Evolutionary conservation across 2,329 filamentous ascomycete species (phyloP).

Genomic region (Phialocephala subalpina): DNA sequence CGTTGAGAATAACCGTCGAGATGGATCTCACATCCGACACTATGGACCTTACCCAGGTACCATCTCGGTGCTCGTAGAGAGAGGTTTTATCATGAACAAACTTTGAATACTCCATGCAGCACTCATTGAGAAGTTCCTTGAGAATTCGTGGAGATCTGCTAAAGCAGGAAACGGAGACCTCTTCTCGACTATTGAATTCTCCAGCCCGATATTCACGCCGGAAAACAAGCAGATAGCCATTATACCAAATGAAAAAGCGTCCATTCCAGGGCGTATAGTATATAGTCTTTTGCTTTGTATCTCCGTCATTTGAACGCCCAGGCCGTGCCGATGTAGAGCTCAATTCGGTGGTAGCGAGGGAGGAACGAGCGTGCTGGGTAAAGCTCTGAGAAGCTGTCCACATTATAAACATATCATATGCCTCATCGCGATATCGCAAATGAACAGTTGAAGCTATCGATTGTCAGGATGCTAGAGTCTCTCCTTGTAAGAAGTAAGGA

Average conservation of each 20-base stretch:
- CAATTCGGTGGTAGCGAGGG: constrained; percentile 64
- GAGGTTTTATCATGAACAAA: constrained; percentile 65
- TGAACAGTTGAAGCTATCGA: constrained; percentile 27
- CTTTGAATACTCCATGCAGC: constrained; percentile 63
- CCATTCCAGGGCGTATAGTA: constrained; percentile 70
- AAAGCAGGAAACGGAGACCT: constrained; percentile 66
- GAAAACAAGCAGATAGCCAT: constrained; percentile 62
- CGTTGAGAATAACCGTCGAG: constrained; percentile 68
- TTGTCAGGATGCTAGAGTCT: constrained; percentile 19
- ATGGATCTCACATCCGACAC: constrained; percentile 21
- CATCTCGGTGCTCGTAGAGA: constrained; percentile 26
- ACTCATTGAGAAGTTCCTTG: constrained; percentile 58
- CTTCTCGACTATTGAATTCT: constrained; percentile 58
- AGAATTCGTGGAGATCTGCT: constrained; percentile 64
- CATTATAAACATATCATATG: constrained; percentile 74
- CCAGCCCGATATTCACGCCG: constrained; percentile 53
- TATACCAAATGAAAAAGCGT: constrained; percentile 66
- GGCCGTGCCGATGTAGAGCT: constrained; percentile 19
- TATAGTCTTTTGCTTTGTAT: constrained; percentile 32
- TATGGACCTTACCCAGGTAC: constrained; percentile 18
- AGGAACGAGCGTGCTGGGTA: constrained; percentile 62
- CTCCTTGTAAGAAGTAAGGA: constrained; percentile 17
- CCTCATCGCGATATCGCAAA: constrained; percentile 59
- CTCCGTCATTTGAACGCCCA: neutral
- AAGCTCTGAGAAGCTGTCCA: constrained; percentile 71